phyloP scores from a whole-genome alignment of 106 monocot genomes.

The Dioscorea dumetorum region DNA sequence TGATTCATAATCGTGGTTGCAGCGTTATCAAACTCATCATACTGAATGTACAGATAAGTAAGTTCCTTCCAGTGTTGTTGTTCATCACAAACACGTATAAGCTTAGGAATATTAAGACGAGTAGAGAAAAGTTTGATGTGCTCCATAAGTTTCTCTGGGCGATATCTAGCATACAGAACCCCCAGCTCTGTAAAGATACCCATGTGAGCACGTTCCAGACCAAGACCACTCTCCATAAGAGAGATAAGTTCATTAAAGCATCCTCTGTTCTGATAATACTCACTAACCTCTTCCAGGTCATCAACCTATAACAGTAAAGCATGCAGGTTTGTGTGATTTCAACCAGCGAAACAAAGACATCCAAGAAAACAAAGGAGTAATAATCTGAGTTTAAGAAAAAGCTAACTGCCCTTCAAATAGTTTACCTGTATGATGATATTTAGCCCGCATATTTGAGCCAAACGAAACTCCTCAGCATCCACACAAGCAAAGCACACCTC shows the following conservation, averaged over 20 bases:
- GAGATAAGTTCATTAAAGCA: constrained; percentile 94
- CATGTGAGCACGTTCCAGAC: constrained; percentile 95
- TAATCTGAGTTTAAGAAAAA: neutral
- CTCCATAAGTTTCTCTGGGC: constrained; percentile 96
- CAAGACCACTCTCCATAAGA: constrained; percentile 99
- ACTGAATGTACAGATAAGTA: constrained; percentile 91
- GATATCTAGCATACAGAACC: constrained; percentile 92
- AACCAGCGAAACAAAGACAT: no score
- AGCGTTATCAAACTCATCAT: constrained; percentile 98
- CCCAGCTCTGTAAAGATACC: constrained; percentile 99
- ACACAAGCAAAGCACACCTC: constrained; percentile 96
- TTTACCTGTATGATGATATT: constrained; percentile 96
- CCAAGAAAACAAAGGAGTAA: no score
- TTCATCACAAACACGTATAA: constrained; percentile 89
- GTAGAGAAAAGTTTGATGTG: constrained; percentile 96
- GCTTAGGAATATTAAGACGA: constrained; percentile 92
- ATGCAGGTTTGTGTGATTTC: no score
- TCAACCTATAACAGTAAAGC: constrained; percentile 55
- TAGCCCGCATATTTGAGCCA: constrained; percentile 94
- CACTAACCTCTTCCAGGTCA: constrained; percentile 97
- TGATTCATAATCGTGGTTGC: constrained; percentile 98
- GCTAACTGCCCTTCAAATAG: constrained; percentile 2
- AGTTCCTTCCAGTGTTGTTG: constrained; percentile 98
- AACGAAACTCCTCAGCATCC: constrained; percentile 93
- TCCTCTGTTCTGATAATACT: constrained; percentile 98